A percentile compares a stretch with the other conserved stretches of the same genome.
Evolutionary conservation across 768 basidiomycete species (phyloP).

Genomic region (Ramaria rubella): DNA sequence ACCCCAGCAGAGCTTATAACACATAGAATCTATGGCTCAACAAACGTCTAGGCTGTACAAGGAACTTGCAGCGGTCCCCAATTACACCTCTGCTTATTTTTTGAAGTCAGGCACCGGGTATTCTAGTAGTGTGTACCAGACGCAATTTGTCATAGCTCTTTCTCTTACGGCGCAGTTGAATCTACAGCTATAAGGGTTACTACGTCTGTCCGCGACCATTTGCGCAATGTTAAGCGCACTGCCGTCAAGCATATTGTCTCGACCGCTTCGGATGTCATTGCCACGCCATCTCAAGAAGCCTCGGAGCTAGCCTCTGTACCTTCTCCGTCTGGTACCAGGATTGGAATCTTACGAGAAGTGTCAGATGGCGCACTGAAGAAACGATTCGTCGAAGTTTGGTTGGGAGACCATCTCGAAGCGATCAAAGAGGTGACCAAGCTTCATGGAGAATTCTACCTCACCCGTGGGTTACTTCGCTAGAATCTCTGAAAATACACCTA

Average conservation of each 20-base stretch:
- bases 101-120: constrained; percentile 19
- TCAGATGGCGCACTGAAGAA: constrained; percentile 28
- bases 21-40: no score
- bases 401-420: constrained; percentile 34
- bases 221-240: constrained; percentile 41
- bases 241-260: constrained; percentile 35
- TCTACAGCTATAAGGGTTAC: constrained; percentile 31
- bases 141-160: no score
- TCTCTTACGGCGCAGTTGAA: no score
- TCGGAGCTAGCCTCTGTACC: constrained; percentile 34
- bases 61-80: constrained; percentile 35
- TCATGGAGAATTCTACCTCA: constrained; percentile 56
- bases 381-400: constrained; percentile 58
- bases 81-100: constrained; percentile 32
- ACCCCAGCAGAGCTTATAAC: no score
- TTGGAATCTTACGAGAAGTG: constrained; percentile 41
- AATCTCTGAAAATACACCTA: background rate
- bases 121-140: background rate
- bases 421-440: constrained; percentile 50
- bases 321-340: constrained; percentile 36
- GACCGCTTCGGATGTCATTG: constrained; percentile 15
- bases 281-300: constrained; percentile 29
- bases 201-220: constrained; percentile 45
- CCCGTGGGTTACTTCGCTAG: constrained; percentile 36
- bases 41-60: constrained; percentile 23